These are phyloP conservation scores for Boechera stricta DNA, from an alignment of 345 rosid species.

Conservation along the genomic window DNA sequence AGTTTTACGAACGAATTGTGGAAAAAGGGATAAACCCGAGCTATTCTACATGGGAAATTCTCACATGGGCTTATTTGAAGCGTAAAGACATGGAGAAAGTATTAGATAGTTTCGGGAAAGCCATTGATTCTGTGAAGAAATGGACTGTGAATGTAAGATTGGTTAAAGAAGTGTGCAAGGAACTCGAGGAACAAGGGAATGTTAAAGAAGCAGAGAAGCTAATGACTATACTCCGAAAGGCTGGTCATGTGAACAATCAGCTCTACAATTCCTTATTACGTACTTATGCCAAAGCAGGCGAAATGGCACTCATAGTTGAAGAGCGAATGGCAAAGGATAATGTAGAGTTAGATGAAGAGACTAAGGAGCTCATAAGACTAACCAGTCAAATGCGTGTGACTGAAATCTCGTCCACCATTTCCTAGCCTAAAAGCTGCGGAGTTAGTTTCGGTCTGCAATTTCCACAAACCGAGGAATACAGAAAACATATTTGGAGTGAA, in stretches of 20 bases:
- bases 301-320: conserved; percentile 74
- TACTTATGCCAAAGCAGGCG: conserved; percentile 78
- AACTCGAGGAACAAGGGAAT: conserved; percentile 64
- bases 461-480: conserved; percentile 10
- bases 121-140: conserved; percentile 63
- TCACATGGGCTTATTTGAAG: conserved; percentile 70
- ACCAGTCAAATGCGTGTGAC: conserved; percentile 71
- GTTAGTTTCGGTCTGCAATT: neutral
- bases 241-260: conserved; percentile 67
- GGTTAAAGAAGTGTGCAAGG: conserved; percentile 53
- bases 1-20: conserved; percentile 53
- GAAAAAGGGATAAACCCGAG: conserved; percentile 62
- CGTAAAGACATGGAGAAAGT: conserved; percentile 57
- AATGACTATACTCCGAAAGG: conserved; percentile 61
- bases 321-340: conserved; percentile 79
- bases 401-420: conserved; percentile 55
- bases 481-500: conserved; percentile 1
- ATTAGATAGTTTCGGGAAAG: conserved; percentile 67
- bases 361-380: conserved; percentile 59
- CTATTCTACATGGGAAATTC: conserved; percentile 90
- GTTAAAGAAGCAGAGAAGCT: conserved; percentile 72
- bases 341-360: conserved; percentile 66
- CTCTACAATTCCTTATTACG: conserved; percentile 71
- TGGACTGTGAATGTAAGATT: conserved; percentile 69
- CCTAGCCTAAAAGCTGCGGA: conserved; percentile 29